A percentile compares a stretch with the other conserved stretches of the same genome.
These are phyloP conservation scores for Pelargonium nanum DNA, from an alignment of 345 rosid genomes.

Conservation along the genomic window DNA sequence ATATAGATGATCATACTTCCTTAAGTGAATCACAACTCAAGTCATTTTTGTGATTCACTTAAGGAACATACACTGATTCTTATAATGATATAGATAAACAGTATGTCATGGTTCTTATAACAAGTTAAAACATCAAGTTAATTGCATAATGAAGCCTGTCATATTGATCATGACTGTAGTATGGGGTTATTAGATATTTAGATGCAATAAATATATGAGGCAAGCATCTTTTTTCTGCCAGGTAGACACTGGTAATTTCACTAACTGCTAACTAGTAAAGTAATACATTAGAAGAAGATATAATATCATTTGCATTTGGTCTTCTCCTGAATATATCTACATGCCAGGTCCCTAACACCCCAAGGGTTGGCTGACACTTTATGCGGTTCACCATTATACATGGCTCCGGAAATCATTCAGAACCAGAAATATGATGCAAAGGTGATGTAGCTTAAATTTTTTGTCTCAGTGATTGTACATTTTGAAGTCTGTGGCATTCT, in stretches of 20 bases:
- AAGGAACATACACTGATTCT: too few species aligned
- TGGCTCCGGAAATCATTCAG: slow-evolving; percentile 85
- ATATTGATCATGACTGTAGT: slow-evolving; percentile 2
- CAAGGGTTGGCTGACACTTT: slow-evolving; percentile 56
- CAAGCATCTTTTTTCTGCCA: background rate
- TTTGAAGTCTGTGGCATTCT: background rate
- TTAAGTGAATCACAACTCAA: background rate
- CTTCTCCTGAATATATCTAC: slow-evolving; percentile 1
- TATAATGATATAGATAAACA: too few species aligned
- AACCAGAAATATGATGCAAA: slow-evolving; percentile 78
- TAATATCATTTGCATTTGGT: background rate
- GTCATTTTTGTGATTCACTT: too few species aligned
- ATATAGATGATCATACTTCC: background rate
- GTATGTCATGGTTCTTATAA: background rate
- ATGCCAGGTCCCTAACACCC: slow-evolving; percentile 55
- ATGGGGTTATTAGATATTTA: background rate
- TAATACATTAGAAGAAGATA: background rate
- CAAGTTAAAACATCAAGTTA: background rate
- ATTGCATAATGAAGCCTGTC: background rate
- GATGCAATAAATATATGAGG: background rate
- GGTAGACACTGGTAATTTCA: background rate
- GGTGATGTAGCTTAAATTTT: slow-evolving; percentile 30
- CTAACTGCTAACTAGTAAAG: background rate
- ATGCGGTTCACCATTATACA: slow-evolving; percentile 83
- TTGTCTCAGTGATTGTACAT: background rate